Conservation (phyloP, 305 asterid species). For the Fraxinus angustifolia region DNA sequence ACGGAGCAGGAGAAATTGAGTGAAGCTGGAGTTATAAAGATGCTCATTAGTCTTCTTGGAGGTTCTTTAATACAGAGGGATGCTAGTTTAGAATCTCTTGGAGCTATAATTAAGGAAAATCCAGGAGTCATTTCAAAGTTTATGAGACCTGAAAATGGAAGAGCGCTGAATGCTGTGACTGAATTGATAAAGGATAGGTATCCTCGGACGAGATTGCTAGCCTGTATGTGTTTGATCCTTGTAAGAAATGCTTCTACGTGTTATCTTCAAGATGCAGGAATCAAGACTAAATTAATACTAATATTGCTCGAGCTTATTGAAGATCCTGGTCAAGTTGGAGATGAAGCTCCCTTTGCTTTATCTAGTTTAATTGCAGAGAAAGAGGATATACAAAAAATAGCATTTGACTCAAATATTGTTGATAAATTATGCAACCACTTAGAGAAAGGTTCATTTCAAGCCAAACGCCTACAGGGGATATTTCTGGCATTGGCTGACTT, state of each 20-base stretch:
- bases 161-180: conserved; percentile 51
- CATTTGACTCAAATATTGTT: conserved; percentile 64
- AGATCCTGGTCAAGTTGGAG: conserved; percentile 94
- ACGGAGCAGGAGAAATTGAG: conserved; percentile 66
- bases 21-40: conserved; percentile 69
- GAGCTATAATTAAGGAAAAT: conserved; percentile 67
- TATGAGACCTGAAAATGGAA: conserved; percentile 70
- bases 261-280: conserved; percentile 57
- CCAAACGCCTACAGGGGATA: conserved; percentile 71
- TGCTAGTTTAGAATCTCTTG: conserved; percentile 86
- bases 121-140: conserved; percentile 66
- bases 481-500: conserved; percentile 69
- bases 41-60: conserved; percentile 68
- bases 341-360: conserved; percentile 77
- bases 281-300: conserved; percentile 59
- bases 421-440: conserved; percentile 66
- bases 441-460: conserved; percentile 43
- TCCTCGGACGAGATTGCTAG: conserved; percentile 82
- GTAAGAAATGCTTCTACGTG: conserved; percentile 55
- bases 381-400: conserved; percentile 78
- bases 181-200: conserved; percentile 74
- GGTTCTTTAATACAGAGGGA: conserved; percentile 78
- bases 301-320: conserved; percentile 80
- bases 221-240: conserved; percentile 72
- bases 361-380: conserved; percentile 66